phyloP scores from a whole-genome alignment of 192 early-diverging fungal species.

The Backusella tuberculispora region DNA sequence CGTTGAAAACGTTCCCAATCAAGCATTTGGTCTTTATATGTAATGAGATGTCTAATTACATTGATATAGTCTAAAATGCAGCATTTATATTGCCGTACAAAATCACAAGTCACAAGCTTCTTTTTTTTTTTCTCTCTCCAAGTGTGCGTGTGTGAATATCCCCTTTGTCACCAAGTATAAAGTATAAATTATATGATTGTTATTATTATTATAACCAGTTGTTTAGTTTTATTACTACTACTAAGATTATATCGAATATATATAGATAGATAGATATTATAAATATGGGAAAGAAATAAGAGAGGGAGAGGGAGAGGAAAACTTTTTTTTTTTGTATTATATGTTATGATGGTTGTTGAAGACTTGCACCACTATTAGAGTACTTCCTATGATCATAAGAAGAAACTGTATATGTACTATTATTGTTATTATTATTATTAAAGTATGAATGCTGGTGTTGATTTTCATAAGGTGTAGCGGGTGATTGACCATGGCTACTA shows the following conservation, averaged over 20 bases:
- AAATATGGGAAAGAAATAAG: constrained; percentile 8
- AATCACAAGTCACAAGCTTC: not conserved
- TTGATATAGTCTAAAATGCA: not conserved
- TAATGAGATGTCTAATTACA: not conserved
- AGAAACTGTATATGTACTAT: not conserved
- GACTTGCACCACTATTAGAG: not conserved
- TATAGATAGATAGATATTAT: not conserved
- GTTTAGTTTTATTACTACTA: too few relatives aligned
- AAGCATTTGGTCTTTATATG: not conserved
- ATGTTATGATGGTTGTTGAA: constrained; percentile 15
- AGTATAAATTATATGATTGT: too few relatives aligned
- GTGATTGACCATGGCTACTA: constrained; percentile 9
- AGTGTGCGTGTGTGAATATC: not conserved
- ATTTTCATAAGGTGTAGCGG: constrained; percentile 25
- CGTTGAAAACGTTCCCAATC: constrained; percentile 20
- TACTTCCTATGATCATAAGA: not conserved
- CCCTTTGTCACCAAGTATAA: not conserved
- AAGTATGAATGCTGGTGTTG: not conserved
- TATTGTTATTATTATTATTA: not conserved
- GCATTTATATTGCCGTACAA: too few relatives aligned
- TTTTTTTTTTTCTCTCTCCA: too few relatives aligned
- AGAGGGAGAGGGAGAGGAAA: not conserved
- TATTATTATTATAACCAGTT: too few relatives aligned
- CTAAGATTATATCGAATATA: too few relatives aligned
- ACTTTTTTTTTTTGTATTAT: not conserved